Percentiles rank a stretch among this genome's conserved stretches.
These are phyloP conservation scores for Plasmodium ovale DNA, from an alignment of 169 alveolate genomes.

Conservation along the genomic window DNA sequence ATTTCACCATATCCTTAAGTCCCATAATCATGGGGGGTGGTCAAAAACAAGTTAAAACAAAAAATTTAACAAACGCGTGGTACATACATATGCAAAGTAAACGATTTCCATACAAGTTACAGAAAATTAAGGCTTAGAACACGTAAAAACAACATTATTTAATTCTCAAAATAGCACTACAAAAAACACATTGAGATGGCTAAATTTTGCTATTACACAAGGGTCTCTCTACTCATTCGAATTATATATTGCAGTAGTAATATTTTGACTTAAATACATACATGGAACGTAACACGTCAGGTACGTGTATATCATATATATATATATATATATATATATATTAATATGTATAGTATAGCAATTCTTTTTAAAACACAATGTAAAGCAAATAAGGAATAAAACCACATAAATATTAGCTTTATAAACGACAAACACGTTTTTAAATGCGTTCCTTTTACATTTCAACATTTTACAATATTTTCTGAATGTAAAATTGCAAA, in stretches of 20 bases:
- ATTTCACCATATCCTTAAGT: constrained; percentile 14
- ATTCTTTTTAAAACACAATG: not conserved
- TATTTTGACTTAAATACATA: no score
- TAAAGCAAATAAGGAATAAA: no score
- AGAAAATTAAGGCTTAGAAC: not conserved
- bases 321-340: constrained; percentile 15
- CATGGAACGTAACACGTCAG: no score
- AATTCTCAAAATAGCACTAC: constrained; percentile 3
- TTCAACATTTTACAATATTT: not conserved
- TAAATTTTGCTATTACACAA: no score
- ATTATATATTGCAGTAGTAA: no score
- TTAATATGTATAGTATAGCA: not conserved
- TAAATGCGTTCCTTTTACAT: not conserved
- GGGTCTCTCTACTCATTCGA: no score
- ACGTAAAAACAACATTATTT: not conserved
- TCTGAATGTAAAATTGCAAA: not conserved
- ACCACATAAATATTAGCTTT: no score
- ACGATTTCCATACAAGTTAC: not conserved
- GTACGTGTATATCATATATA: not conserved
- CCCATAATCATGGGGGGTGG: constrained; percentile 7
- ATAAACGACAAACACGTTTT: not conserved
- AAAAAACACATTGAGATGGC: no score
- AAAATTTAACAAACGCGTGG: not conserved
- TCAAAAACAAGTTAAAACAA: not conserved
- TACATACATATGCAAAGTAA: not conserved